phyloP scores from a whole-genome alignment of 2,329 filamentous ascomycete species.

The Calonectria pseudoreteaudii region DNA sequence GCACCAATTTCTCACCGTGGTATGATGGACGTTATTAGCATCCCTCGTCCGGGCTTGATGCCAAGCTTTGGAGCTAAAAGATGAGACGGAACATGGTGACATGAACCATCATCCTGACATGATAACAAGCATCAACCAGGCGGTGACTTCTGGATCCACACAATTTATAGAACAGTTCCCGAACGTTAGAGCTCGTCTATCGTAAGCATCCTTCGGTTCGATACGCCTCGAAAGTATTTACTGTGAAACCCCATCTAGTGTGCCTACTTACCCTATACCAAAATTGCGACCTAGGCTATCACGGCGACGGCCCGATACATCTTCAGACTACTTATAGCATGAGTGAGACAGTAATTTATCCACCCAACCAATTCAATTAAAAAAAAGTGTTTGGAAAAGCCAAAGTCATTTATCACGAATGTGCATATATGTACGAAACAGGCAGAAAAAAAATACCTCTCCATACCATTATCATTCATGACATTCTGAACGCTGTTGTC shows the following conservation, averaged over 20 bases:
- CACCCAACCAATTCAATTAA: not conserved
- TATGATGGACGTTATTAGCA: not conserved
- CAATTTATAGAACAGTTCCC: not conserved
- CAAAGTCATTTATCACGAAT: not conserved
- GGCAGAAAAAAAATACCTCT: not conserved
- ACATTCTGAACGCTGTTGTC: not conserved
- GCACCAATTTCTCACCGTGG: not conserved
- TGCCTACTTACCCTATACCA: not conserved
- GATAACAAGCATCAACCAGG: not conserved
- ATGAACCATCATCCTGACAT: not conserved
- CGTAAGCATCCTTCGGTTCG: not conserved
- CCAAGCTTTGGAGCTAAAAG: not conserved
- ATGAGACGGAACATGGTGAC: not conserved
- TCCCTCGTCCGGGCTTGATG: not conserved
- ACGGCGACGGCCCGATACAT: not conserved
- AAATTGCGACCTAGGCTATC: not conserved
- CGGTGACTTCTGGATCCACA: not conserved
- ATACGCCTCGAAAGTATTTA: not conserved
- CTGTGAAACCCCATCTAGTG: not conserved
- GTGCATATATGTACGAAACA: not conserved
- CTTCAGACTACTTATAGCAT: not conserved
- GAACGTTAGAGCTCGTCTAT: not conserved
- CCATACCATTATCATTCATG: not conserved
- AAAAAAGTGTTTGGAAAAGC: not conserved
- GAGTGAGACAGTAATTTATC: not conserved